A percentile compares a stretch with the other conserved stretches of the same genome.
Evolutionary conservation across 2,329 filamentous ascomycete species (phyloP).

Genomic region (Fusarium virguliforme): DNA sequence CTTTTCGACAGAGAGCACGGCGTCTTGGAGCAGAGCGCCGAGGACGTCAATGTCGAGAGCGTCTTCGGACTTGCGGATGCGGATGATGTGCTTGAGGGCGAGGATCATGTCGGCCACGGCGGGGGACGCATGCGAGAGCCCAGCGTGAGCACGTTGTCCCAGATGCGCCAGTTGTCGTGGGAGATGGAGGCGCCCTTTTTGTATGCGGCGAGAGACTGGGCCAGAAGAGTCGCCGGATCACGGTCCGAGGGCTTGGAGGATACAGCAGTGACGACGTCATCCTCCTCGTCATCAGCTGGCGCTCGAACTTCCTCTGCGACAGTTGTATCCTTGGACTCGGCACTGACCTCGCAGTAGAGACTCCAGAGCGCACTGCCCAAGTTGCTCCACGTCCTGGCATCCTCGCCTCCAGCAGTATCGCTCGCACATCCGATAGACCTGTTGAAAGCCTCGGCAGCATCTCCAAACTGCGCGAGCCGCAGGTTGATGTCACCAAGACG

Average conservation of each 20-base stretch:
- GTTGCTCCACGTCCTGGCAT: slow-evolving; percentile 96
- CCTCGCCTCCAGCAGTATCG: slow-evolving; percentile 81
- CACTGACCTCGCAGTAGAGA: slow-evolving; percentile 71
- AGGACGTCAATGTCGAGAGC: slow-evolving; percentile 84
- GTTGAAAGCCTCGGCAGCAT: slow-evolving; percentile 87
- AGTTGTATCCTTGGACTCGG: slow-evolving; percentile 55
- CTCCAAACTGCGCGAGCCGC: slow-evolving; percentile 81
- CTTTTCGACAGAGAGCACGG: slow-evolving; percentile 67
- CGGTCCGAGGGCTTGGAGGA: slow-evolving; percentile 47
- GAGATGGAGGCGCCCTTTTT: slow-evolving; percentile 89
- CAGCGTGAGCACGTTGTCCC: slow-evolving; percentile 95
- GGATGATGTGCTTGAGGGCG: slow-evolving; percentile 82
- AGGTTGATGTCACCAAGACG: slow-evolving; percentile 90
- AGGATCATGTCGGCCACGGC: slow-evolving; percentile 82
- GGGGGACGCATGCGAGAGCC: slow-evolving; percentile 84
- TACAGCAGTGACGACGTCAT: slow-evolving; percentile 47
- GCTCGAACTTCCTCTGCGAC: slow-evolving; percentile 42
- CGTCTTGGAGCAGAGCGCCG: slow-evolving; percentile 79
- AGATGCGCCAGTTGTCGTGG: slow-evolving; percentile 91
- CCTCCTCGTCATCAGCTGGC: slow-evolving; percentile 49
- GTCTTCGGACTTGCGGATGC: slow-evolving; percentile 83
- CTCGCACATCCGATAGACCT: slow-evolving; percentile 79
- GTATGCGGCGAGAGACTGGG: slow-evolving; percentile 86
- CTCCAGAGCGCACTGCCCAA: slow-evolving; percentile 87
- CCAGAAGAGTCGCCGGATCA: slow-evolving; percentile 75